Percentiles rank a stretch among this genome's conserved stretches.
Conservation (phyloP, 257 asterid species). For the Forsythia viridissima region DNA sequence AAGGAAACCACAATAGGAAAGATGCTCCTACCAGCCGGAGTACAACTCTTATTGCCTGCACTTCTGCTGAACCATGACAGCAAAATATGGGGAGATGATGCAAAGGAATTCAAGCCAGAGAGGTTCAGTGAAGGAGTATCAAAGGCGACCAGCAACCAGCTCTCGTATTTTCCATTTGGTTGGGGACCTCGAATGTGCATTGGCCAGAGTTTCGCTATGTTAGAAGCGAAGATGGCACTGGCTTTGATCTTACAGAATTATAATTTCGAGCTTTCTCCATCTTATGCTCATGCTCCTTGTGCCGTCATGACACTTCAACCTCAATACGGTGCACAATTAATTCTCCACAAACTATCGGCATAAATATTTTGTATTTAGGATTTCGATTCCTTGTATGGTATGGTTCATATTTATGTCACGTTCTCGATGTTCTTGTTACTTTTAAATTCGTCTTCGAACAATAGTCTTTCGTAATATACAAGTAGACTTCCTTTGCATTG, state of each 20-base stretch:
- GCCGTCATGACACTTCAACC: slow-evolving; percentile 31
- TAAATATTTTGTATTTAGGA: not conserved
- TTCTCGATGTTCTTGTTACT: not conserved
- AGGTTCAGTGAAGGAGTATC: slow-evolving; percentile 31
- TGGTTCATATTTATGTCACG: not conserved
- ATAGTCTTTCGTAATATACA: not conserved
- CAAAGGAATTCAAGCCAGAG: slow-evolving; percentile 31
- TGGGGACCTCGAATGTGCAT: slow-evolving; percentile 35
- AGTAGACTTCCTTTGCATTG: not conserved
- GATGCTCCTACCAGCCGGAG: slow-evolving; percentile 20
- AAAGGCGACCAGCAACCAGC: slow-evolving; percentile 27
- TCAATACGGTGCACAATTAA: slow-evolving; percentile 31
- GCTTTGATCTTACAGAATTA: slow-evolving; percentile 25
- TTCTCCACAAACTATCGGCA: slow-evolving; percentile 14
- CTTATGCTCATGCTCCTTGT: slow-evolving; percentile 31
- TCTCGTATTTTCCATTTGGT: slow-evolving; percentile 24
- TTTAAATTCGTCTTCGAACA: too few species aligned
- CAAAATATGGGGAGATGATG: slow-evolving; percentile 35
- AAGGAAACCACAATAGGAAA: slow-evolving; percentile 27
- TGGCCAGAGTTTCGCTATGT: slow-evolving; percentile 30
- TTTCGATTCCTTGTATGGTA: not conserved
- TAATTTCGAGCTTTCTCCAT: slow-evolving; percentile 35
- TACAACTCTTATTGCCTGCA: slow-evolving; percentile 14
- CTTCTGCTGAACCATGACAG: slow-evolving; percentile 25
- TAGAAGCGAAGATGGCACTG: slow-evolving; percentile 33